These are phyloP conservation scores for Candida pini DNA, from an alignment of 805 yeast species.

Conservation along the genomic window DNA sequence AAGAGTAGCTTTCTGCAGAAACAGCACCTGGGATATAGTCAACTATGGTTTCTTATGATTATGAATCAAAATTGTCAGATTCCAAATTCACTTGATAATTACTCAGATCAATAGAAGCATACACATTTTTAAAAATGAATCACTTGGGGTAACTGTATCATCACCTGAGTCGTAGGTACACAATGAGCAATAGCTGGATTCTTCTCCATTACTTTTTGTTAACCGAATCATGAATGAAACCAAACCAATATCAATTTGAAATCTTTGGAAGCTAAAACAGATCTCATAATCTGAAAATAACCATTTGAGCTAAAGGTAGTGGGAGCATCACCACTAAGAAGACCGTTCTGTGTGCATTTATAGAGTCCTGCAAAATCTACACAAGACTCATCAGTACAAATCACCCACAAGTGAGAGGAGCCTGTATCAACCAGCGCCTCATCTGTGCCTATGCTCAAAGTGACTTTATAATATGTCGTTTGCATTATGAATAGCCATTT, in stretches of 20 bases:
- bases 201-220: slow-evolving; percentile 11
- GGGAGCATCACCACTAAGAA: slow-evolving; percentile 39
- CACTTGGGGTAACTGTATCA: slow-evolving; percentile 42
- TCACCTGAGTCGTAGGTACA: slow-evolving; percentile 33
- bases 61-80: slow-evolving; percentile 34
- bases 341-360: slow-evolving; percentile 42
- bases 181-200: slow-evolving; percentile 36
- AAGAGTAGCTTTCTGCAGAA: slow-evolving; percentile 39
- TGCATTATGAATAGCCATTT: too few species aligned
- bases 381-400: slow-evolving; percentile 42
- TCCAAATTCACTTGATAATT: slow-evolving; percentile 39
- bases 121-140: slow-evolving; percentile 45
- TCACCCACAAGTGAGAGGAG: slow-evolving; percentile 68
- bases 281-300: slow-evolving; percentile 24
- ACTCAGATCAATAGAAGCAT: slow-evolving; percentile 51
- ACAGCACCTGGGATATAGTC: slow-evolving; percentile 47
- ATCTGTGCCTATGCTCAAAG: slow-evolving; percentile 50
- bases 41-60: slow-evolving; percentile 37
- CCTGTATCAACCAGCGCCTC: slow-evolving; percentile 68
- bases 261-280: slow-evolving; percentile 54
- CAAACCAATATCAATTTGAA: slow-evolving; percentile 45
- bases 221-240: slow-evolving; percentile 18
- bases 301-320: slow-evolving; percentile 34
- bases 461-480: slow-evolving; percentile 39
- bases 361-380: slow-evolving; percentile 25